A percentile compares a stretch with the other conserved stretches of the same genome.
Conservation (phyloP, 1,139 yeast genomes). For the Geotrichum aggregatum region DNA sequence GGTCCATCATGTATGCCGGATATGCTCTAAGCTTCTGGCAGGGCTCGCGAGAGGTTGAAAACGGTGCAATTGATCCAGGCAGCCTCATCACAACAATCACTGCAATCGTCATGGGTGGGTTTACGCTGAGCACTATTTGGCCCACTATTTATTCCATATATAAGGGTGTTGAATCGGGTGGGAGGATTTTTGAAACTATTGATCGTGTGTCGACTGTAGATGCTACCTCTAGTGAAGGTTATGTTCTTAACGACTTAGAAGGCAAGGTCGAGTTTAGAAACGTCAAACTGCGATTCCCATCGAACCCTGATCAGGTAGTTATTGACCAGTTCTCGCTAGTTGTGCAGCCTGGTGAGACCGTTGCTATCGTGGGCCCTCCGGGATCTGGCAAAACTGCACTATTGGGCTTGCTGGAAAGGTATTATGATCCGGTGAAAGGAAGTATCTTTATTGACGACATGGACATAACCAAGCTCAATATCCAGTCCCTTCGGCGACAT, state of each 20-base stretch:
- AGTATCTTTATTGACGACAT: slow-evolving; percentile 61
- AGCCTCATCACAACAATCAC: slow-evolving; percentile 39
- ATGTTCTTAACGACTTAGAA: neutral
- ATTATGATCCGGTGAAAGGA: slow-evolving; percentile 62
- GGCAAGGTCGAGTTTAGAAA: slow-evolving; percentile 58
- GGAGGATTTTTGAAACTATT: slow-evolving; percentile 43
- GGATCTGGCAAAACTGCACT: slow-evolving; percentile 91
- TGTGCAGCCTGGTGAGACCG: slow-evolving; percentile 68
- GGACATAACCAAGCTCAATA: slow-evolving; percentile 57
- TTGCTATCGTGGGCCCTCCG: slow-evolving; percentile 93
- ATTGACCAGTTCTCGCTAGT: slow-evolving; percentile 58
- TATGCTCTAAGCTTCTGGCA: slow-evolving; percentile 46
- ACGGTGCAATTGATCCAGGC: slow-evolving; percentile 37
- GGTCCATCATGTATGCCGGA: slow-evolving; percentile 39
- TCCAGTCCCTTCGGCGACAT: slow-evolving; percentile 64
- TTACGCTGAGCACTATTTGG: slow-evolving; percentile 41
- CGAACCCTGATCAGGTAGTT: slow-evolving; percentile 67
- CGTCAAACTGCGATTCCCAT: slow-evolving; percentile 74
- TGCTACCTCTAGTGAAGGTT: slow-evolving; percentile 34
- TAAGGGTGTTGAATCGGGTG: slow-evolving; percentile 42
- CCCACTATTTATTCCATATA: slow-evolving; percentile 42
- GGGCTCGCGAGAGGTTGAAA: slow-evolving; percentile 41
- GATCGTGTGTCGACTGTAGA: slow-evolving; percentile 42
- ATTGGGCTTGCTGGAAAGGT: slow-evolving; percentile 65
- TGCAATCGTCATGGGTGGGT: slow-evolving; percentile 44